Conservation (phyloP, 192 early-diverging fungal species). For the Coemansia aciculifera region DNA sequence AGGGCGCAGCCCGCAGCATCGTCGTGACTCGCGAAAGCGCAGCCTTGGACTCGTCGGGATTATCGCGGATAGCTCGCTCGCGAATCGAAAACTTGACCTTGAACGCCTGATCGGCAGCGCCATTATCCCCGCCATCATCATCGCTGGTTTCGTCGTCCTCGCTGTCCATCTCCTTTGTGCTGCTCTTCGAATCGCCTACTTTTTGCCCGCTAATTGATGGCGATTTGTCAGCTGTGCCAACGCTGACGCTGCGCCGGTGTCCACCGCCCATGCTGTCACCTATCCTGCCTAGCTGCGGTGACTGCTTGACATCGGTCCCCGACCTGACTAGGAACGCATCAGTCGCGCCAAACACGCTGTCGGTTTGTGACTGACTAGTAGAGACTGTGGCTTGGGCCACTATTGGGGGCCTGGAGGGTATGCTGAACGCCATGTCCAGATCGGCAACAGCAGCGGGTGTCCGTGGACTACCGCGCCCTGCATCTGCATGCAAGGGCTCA, state of each 20-base stretch:
- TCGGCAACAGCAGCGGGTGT: slow-evolving; percentile 13
- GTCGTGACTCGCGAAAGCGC: slow-evolving; percentile 46
- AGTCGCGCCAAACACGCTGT: slow-evolving; percentile 15
- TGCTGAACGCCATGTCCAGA: slow-evolving; percentile 41
- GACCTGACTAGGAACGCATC: slow-evolving; percentile 11
- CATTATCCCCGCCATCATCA: slow-evolving; percentile 12
- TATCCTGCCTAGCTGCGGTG: slow-evolving; percentile 7
- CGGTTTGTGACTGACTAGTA: not conserved
- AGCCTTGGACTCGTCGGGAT: slow-evolving; percentile 50
- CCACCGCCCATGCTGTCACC: not conserved
- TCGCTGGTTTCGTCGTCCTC: not conserved
- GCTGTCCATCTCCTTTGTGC: not conserved
- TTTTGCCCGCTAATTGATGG: slow-evolving; percentile 9
- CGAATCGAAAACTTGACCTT: slow-evolving; percentile 54
- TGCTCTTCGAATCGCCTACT: not conserved
- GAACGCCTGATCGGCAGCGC: slow-evolving; percentile 25
- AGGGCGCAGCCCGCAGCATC: slow-evolving; percentile 38
- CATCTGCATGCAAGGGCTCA: slow-evolving; percentile 6
- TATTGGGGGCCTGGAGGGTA: slow-evolving; percentile 15
- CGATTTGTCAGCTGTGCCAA: not conserved
- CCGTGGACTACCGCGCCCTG: not conserved
- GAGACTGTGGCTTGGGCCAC: not conserved
- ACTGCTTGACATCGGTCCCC: slow-evolving; percentile 3
- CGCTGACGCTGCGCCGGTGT: slow-evolving; percentile 39
- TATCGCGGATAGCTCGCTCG: slow-evolving; percentile 45